These are phyloP conservation scores for Ceratocystis smalleyi DNA, from an alignment of 2,329 filamentous ascomycete species.

Conservation along the genomic window DNA sequence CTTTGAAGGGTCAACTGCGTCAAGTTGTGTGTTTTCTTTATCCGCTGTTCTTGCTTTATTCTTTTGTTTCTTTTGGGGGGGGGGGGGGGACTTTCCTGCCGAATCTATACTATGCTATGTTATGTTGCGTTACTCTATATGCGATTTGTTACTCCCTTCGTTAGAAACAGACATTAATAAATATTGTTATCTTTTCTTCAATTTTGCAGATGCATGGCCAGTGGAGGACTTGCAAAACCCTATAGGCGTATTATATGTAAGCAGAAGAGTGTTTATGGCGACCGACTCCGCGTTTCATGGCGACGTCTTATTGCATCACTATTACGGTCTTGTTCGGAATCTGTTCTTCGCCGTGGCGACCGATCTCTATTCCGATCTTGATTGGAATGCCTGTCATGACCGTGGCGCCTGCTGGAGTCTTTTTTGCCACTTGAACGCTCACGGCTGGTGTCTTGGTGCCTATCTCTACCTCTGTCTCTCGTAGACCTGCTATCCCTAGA, in stretches of 20 bases:
- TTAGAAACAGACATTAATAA: not conserved
- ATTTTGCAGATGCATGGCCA: not conserved
- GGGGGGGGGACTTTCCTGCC: slow-evolving; percentile 2
- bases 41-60: not conserved
- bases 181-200: not conserved
- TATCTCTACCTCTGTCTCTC: not conserved
- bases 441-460: not conserved
- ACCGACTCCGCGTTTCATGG: slow-evolving; percentile 14
- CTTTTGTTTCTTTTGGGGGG: slow-evolving; percentile 2
- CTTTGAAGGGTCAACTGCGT: not conserved
- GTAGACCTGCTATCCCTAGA: not conserved
- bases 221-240: not conserved
- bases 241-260: not conserved
- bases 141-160: slow-evolving; percentile 1
- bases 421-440: slow-evolving; percentile 8
- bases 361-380: slow-evolving; percentile 20
- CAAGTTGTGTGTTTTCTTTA: slow-evolving; percentile 3
- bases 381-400: slow-evolving; percentile 18
- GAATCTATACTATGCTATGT: slow-evolving; percentile 6
- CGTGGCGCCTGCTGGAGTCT: slow-evolving; percentile 21
- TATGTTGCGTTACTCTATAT: not conserved
- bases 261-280: not conserved
- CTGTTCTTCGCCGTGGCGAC: slow-evolving; percentile 16
- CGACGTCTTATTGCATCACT: slow-evolving; percentile 18
- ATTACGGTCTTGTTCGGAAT: slow-evolving; percentile 12